Conservation (phyloP, 1,284 basidiomycete genomes). For the Ganoderma multipileum region DNA sequence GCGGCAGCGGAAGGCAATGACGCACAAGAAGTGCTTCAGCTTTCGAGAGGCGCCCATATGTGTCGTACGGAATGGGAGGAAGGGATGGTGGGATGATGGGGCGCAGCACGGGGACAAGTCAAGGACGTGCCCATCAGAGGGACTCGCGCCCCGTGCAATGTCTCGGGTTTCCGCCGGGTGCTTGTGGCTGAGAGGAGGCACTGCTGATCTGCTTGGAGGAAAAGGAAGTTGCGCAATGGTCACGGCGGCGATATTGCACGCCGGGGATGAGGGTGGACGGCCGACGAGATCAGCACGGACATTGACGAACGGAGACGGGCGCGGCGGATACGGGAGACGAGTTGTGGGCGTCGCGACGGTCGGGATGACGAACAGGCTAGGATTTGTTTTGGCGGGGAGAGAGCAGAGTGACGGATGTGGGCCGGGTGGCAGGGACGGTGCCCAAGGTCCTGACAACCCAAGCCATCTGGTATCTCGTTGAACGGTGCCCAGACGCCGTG, state of each 20-base stretch:
- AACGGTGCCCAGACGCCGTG: neutral
- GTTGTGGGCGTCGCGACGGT: slow-evolving; percentile 1
- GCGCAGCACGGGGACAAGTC: neutral
- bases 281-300: neutral
- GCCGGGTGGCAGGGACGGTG: neutral
- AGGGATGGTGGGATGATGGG: neutral
- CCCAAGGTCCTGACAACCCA: neutral
- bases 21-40: neutral
- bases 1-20: neutral
- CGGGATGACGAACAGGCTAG: neutral
- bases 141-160: neutral
- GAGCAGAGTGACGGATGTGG: neutral
- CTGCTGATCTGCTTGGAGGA: neutral
- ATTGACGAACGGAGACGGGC: neutral
- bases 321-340: neutral
- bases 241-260: neutral
- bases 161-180: neutral
- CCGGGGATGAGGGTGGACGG: neutral
- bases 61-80: neutral
- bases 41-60: neutral
- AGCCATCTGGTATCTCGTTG: neutral
- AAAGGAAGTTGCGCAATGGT: neutral
- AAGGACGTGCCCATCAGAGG: neutral
- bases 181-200: slow-evolving; percentile 5
- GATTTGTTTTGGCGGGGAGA: neutral